A percentile compares a stretch with the other conserved stretches of the same genome.
Conservation (phyloP, 306 rosid species). For the Cicer arietinum region DNA sequence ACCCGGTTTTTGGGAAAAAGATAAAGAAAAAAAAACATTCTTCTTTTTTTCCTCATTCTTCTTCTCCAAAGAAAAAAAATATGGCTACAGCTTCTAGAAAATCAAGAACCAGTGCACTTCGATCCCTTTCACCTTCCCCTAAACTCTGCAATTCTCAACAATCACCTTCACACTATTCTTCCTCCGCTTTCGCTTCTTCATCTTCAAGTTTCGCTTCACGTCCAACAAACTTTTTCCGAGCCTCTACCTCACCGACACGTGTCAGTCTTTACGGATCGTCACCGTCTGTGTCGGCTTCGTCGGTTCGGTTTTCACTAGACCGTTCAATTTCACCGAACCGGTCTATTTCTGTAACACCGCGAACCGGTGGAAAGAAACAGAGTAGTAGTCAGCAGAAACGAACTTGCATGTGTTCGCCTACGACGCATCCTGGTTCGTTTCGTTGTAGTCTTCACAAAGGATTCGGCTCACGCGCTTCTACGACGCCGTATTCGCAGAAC, state of each 20-base stretch:
- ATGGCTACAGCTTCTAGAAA: constrained; percentile 82
- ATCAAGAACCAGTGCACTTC: constrained; percentile 55
- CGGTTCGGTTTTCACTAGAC: constrained; percentile 74
- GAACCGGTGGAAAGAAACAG: constrained; percentile 52
- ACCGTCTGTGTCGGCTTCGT: constrained; percentile 55
- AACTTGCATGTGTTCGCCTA: constrained; percentile 93
- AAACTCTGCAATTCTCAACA: constrained; percentile 52
- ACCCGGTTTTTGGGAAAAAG: constrained; percentile 38
- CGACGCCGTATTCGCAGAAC: constrained; percentile 69
- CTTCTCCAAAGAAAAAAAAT: not conserved
- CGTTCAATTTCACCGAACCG: constrained; percentile 85
- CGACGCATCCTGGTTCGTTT: constrained; percentile 94
- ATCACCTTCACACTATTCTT: constrained; percentile 18
- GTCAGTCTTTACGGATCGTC: constrained; percentile 57
- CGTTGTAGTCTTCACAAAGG: constrained; percentile 88
- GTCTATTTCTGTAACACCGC: constrained; percentile 64
- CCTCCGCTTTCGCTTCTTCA: constrained; percentile 70
- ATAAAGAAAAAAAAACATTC: not conserved
- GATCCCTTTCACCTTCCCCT: constrained; percentile 68
- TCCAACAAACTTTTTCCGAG: constrained; percentile 58
- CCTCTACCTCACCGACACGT: constrained; percentile 75
- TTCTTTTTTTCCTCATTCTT: not conserved
- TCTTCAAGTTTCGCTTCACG: constrained; percentile 73
- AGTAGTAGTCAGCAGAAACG: constrained; percentile 57
- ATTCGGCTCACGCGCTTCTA: constrained; percentile 40